phyloP scores from a whole-genome alignment of 495 filamentous ascomycete species.

The Beverwykella pulmonaria region DNA sequence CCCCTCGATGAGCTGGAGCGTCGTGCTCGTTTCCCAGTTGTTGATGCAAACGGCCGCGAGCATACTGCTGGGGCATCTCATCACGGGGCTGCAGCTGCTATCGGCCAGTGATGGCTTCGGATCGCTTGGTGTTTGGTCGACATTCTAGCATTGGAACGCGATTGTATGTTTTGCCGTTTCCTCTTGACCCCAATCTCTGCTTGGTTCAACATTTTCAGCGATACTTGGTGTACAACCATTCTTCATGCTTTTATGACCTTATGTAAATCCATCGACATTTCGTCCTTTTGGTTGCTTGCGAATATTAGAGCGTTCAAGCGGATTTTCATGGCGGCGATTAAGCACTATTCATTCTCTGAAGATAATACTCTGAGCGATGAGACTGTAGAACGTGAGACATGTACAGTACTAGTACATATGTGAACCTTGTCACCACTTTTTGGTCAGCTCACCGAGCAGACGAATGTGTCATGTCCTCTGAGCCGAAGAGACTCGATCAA shows the following conservation, averaged over 20 bases:
- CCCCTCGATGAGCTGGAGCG: constrained; percentile 71
- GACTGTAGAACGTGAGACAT: not conserved
- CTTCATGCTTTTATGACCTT: not conserved
- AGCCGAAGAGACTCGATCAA: too few species aligned
- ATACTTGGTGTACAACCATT: not conserved
- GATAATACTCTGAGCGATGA: not conserved
- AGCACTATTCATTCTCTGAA: not conserved
- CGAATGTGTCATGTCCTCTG: too few species aligned
- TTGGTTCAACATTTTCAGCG: not conserved
- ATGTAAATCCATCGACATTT: not conserved
- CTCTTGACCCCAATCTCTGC: not conserved
- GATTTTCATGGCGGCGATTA: not conserved
- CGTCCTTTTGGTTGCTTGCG: not conserved
- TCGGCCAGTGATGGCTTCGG: constrained; percentile 21
- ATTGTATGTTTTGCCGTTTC: not conserved
- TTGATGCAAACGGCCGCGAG: constrained; percentile 61
- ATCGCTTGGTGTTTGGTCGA: not conserved
- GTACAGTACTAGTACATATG: too few species aligned
- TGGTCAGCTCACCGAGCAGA: too few species aligned
- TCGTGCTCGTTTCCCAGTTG: constrained; percentile 64
- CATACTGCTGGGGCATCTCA: constrained; percentile 30
- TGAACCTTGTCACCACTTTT: too few species aligned
- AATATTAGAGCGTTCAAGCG: constrained; percentile 6
- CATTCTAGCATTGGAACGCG: too few species aligned
- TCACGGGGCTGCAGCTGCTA: constrained; percentile 32